Percentiles rank a stretch among this genome's conserved stretches.
phyloP scores from a whole-genome alignment of 2,329 filamentous ascomycete genomes.

The Ceratocystis huliohia region DNA sequence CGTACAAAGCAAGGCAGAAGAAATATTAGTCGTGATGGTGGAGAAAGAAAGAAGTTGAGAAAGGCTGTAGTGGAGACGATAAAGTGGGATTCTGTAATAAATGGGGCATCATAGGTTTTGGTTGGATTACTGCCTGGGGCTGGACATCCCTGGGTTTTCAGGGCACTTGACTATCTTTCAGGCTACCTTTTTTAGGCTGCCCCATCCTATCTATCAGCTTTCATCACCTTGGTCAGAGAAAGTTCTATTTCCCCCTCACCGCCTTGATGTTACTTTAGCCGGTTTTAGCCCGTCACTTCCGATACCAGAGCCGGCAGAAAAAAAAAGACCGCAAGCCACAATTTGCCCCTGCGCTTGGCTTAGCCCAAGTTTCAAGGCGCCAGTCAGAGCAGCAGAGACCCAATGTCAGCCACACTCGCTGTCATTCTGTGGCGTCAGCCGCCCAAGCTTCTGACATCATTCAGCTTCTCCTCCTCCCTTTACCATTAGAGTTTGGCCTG shows the following conservation, averaged over 20 bases:
- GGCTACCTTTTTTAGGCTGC: neutral
- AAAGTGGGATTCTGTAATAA: neutral
- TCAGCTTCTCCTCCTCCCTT: neutral
- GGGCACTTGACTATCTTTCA: neutral
- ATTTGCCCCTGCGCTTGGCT: neutral
- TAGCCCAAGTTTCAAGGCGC: neutral
- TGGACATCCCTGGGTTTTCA: neutral
- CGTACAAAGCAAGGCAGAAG: conserved; percentile 8
- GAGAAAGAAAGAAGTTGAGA: conserved; percentile 17
- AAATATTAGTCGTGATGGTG: conserved; percentile 20
- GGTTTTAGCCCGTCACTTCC: neutral
- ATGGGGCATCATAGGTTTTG: no score
- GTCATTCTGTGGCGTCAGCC: conserved; percentile 45
- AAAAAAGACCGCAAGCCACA: neutral
- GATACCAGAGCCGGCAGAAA: neutral
- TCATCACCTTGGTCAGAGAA: no score
- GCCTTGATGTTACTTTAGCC: neutral
- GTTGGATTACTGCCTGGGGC: no score
- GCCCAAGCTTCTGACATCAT: conserved; percentile 34
- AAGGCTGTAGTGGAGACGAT: conserved; percentile 9
- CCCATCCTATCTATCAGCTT: no score
- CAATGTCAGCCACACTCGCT: conserved; percentile 7
- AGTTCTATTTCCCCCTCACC: neutral
- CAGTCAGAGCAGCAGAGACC: neutral
- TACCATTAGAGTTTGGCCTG: neutral